Conservation (phyloP, 2,329 filamentous ascomycete species). For the Rachicladosporium sp. region DNA sequence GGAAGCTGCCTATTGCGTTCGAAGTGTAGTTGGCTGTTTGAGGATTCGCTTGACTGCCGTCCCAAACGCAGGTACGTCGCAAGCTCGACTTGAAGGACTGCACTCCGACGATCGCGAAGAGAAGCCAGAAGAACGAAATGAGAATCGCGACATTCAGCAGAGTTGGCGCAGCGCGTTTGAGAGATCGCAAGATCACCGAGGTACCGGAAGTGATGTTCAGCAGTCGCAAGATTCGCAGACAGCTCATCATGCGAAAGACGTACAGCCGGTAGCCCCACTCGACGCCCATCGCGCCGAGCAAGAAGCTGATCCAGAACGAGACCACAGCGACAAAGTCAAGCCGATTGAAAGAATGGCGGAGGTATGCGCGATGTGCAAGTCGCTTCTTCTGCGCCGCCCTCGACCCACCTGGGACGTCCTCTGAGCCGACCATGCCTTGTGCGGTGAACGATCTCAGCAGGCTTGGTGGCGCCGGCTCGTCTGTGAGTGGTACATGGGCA, state of each 20-base stretch:
- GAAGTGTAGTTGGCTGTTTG: conserved; percentile 41
- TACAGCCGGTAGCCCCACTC: conserved; percentile 64
- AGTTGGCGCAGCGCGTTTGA: conserved; percentile 88
- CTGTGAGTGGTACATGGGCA: conserved; percentile 26
- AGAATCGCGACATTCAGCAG: conserved; percentile 88
- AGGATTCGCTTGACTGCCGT: conserved; percentile 28
- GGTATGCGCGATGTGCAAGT: conserved; percentile 78
- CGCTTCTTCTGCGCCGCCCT: conserved; percentile 71
- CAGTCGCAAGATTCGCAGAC: conserved; percentile 82
- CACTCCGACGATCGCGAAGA: conserved; percentile 92
- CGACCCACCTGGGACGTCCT: conserved; percentile 46
- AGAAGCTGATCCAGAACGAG: conserved; percentile 88
- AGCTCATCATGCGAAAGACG: conserved; percentile 93
- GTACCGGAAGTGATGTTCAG: conserved; percentile 87
- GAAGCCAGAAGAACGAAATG: conserved; percentile 91
- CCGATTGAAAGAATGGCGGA: conserved; percentile 90
- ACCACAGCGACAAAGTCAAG: conserved; percentile 88
- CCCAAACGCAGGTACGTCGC: conserved; percentile 35
- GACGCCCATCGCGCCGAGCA: conserved; percentile 55
- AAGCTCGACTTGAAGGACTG: conserved; percentile 66
- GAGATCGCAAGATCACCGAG: conserved; percentile 81
- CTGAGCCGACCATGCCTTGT: conserved; percentile 20
- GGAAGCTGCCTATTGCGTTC: conserved; percentile 17
- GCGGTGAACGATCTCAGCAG: conserved; percentile 23
- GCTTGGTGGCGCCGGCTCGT: conserved; percentile 16